A percentile compares a stretch with the other conserved stretches of the same genome.
Conservation (phyloP, 2,329 filamentous ascomycete genomes). For the Alternaria atra region DNA sequence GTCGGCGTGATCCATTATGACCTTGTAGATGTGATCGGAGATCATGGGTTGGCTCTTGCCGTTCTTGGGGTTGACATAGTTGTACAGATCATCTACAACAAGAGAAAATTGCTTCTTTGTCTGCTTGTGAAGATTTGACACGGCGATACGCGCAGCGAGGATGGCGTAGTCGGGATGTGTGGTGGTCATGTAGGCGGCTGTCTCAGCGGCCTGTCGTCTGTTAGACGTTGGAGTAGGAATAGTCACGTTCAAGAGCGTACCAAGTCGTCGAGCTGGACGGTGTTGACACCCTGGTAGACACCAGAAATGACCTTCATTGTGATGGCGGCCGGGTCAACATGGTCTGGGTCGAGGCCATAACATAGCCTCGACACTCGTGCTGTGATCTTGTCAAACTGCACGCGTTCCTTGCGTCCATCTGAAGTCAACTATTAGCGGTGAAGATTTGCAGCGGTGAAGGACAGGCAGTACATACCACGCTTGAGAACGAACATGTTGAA, state of each 20-base stretch:
- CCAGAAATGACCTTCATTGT: constrained; percentile 99
- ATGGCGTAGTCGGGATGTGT: constrained; percentile 99
- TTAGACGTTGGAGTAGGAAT: constrained; percentile 21
- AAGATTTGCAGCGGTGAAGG: constrained; percentile 33
- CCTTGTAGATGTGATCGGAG: constrained; percentile 87
- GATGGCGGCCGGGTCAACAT: constrained; percentile 97
- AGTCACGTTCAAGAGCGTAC: constrained; percentile 63
- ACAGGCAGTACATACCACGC: constrained; percentile 48
- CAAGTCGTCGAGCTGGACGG: constrained; percentile 93
- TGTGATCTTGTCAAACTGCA: constrained; percentile 99
- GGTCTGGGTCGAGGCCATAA: constrained; percentile 94
- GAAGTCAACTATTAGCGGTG: constrained; percentile 35
- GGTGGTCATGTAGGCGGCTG: constrained; percentile 99
- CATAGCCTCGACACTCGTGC: constrained; percentile 96
- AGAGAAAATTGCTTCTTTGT: constrained; percentile 99
- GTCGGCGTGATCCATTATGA: constrained; percentile 93
- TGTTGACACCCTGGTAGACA: constrained; percentile 98
- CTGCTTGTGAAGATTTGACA: constrained; percentile 99
- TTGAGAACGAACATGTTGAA: constrained; percentile 55
- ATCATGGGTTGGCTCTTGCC: constrained; percentile 89
- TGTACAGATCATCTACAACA: constrained; percentile 90
- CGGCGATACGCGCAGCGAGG: constrained; percentile 95
- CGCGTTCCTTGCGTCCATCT: constrained; percentile 99
- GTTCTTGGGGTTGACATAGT: constrained; percentile 97
- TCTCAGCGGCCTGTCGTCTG: constrained; percentile 83